Evolutionary conservation across 2,329 filamentous ascomycete species (phyloP).

Genomic region (Aspergillus sergii): DNA sequence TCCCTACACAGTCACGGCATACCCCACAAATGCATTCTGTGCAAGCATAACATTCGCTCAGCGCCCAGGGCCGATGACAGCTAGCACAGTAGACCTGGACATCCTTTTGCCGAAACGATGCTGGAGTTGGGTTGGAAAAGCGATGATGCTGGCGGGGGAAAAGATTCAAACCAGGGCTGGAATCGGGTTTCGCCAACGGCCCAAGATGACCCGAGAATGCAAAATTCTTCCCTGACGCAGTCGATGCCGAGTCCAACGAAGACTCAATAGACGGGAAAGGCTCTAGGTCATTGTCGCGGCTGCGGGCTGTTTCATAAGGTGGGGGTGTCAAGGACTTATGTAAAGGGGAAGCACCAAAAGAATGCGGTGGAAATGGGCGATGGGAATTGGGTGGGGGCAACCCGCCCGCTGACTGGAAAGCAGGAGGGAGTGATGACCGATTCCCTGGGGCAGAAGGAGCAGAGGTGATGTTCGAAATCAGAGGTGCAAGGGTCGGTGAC

Average conservation of each 20-base stretch:
- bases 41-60: conserved; percentile 59
- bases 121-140: conserved; percentile 57
- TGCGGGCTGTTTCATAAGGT: conserved; percentile 58
- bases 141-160: conserved; percentile 44
- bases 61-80: conserved; percentile 73
- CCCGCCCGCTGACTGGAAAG: conserved; percentile 53
- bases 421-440: conserved; percentile 64
- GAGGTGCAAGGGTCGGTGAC: conserved; percentile 43
- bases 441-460: conserved; percentile 48
- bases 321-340: conserved; percentile 90
- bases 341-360: conserved; percentile 84
- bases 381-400: conserved; percentile 43
- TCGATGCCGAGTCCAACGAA: conserved; percentile 60
- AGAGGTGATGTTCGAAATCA: conserved; percentile 42
- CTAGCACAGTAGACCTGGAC: conserved; percentile 92
- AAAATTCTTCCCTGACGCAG: conserved; percentile 64
- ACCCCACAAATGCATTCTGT: conserved; percentile 52
- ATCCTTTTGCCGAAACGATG: conserved; percentile 45
- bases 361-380: conserved; percentile 48
- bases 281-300: conserved; percentile 62
- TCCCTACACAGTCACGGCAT: conserved; percentile 77
- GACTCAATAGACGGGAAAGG: conserved; percentile 91
- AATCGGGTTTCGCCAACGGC: conserved; percentile 71
- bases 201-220: conserved; percentile 64
- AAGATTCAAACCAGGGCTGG: conserved; percentile 56